A percentile compares a stretch with the other conserved stretches of the same genome.
Conservation (phyloP, 257 asterid genomes). For the Primulina eburnea region DNA sequence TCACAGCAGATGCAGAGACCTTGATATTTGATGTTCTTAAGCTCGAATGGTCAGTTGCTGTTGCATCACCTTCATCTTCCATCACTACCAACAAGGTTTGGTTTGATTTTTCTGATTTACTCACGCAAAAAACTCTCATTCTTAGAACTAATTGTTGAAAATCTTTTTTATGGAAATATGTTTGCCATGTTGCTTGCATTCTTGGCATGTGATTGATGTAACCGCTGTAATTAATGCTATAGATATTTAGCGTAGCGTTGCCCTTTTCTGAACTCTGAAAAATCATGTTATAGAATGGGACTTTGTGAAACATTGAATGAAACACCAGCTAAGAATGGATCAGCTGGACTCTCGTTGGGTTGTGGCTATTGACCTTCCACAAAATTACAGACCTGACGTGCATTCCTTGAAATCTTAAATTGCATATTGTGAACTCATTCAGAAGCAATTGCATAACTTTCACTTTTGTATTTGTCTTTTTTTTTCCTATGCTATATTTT, state of each 20-base stretch:
- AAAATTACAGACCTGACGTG: background rate
- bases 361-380: background rate
- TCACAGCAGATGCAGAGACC: conserved; percentile 84
- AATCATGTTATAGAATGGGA: background rate
- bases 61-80: conserved; percentile 77
- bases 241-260: conserved; percentile 5
- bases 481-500: background rate
- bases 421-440: conserved; percentile 1
- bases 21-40: conserved; percentile 77
- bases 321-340: background rate
- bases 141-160: conserved; percentile 9
- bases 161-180: background rate
- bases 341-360: background rate
- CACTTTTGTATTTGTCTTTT: background rate
- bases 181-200: background rate
- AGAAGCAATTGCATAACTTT: conserved; percentile 3
- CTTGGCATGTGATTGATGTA: background rate
- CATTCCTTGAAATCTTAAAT: conserved; percentile 9
- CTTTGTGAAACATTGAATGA: background rate
- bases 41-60: conserved; percentile 86
- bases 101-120: conserved; percentile 20
- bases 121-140: conserved; percentile 17
- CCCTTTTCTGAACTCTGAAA: conserved; percentile 4
- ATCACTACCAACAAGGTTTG: conserved; percentile 81
- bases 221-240: background rate